These are phyloP conservation scores for Fagopyrum esculentum DNA, from an alignment of 148 eudicot species.

Conservation along the genomic window DNA sequence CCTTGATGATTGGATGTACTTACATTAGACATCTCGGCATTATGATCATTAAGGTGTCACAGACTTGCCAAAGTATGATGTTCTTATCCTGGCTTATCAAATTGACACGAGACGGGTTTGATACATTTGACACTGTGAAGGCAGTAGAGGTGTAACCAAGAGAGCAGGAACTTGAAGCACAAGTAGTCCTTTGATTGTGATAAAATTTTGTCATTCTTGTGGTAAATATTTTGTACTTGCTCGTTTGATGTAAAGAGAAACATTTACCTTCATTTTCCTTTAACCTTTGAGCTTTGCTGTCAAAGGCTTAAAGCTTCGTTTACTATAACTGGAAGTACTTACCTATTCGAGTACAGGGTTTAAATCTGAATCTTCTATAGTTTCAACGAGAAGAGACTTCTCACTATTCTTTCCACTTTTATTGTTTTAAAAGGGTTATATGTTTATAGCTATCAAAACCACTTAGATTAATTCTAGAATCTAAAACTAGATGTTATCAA, in stretches of 20 bases:
- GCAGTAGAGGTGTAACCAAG: neutral
- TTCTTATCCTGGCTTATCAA: neutral
- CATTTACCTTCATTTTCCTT: neutral
- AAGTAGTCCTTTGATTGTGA: neutral
- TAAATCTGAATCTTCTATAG: too few relatives aligned
- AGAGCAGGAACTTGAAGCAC: neutral
- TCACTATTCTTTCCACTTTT: too few relatives aligned
- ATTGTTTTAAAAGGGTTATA: too few relatives aligned
- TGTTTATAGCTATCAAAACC: too few relatives aligned
- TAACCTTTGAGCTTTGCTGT: too few relatives aligned
- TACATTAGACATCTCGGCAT: neutral
- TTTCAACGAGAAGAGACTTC: too few relatives aligned
- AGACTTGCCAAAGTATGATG: neutral
- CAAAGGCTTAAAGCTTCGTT: too few relatives aligned
- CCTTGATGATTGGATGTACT: neutral
- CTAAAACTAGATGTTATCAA: too few relatives aligned
- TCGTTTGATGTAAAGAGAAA: slow-evolving; percentile 9
- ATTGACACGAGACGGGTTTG: neutral
- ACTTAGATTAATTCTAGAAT: too few relatives aligned
- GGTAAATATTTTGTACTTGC: slow-evolving; percentile 6
- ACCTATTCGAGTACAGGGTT: too few relatives aligned
- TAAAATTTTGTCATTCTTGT: neutral
- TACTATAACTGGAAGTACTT: too few relatives aligned
- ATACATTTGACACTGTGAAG: neutral
- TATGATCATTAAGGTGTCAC: neutral